Percentiles rank a stretch among this genome's conserved stretches.
phyloP scores from a whole-genome alignment of 768 basidiomycete genomes.

The Gymnopilus dilepis region DNA sequence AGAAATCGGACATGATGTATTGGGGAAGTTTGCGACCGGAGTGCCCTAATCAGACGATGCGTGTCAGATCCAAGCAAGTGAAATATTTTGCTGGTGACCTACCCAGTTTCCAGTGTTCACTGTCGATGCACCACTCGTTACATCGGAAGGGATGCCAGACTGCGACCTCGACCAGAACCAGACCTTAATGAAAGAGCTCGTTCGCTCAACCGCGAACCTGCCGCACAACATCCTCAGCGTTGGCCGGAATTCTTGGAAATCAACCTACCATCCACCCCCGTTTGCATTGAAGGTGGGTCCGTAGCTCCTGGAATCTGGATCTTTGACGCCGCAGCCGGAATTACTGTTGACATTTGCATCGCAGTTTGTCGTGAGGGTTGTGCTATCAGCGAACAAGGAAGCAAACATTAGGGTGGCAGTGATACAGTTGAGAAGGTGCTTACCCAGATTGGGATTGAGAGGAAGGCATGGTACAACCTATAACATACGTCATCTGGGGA shows the following conservation, averaged over 20 bases:
- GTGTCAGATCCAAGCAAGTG: background rate
- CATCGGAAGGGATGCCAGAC: conserved; percentile 50
- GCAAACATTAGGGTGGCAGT: background rate
- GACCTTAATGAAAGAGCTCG: conserved; percentile 59
- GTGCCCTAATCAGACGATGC: conserved; percentile 45
- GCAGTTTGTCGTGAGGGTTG: conserved; percentile 49
- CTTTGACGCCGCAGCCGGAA: conserved; percentile 59
- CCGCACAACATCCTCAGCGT: background rate
- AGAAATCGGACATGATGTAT: conserved; percentile 56
- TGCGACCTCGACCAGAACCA: conserved; percentile 72
- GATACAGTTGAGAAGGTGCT: conserved; percentile 1
- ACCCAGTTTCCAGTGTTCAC: conserved; percentile 63
- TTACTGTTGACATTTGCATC: conserved; percentile 53
- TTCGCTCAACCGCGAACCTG: conserved; percentile 71
- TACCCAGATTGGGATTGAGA: conserved; percentile 54
- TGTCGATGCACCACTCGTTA: conserved; percentile 42
- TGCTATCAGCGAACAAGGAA: conserved; percentile 31
- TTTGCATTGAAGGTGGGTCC: conserved; percentile 62
- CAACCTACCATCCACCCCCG: conserved; percentile 65
- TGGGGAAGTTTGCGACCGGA: conserved; percentile 67
- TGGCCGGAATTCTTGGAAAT: background rate
- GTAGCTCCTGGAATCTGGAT: conserved; percentile 49
- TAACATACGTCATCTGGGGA: background rate
- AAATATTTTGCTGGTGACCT: conserved; percentile 15
- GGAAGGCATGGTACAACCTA: conserved; percentile 60